These are phyloP conservation scores for Tubosaeta sp. DNA, from an alignment of 768 basidiomycete genomes.

Conservation along the genomic window DNA sequence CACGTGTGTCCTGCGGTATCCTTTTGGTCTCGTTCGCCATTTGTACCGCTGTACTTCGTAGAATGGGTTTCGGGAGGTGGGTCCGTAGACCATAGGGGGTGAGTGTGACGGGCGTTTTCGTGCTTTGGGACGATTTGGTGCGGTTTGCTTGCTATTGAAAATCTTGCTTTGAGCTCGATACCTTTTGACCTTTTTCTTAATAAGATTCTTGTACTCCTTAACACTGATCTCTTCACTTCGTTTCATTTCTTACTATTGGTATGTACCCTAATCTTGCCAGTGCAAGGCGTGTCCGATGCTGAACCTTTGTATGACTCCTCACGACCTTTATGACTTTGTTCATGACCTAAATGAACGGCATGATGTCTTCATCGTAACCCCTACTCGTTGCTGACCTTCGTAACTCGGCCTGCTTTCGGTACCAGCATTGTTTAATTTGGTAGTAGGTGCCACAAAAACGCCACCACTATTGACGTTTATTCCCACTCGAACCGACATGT, in stretches of 20 bases:
- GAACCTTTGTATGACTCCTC: background rate
- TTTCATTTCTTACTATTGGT: background rate
- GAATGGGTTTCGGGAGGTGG: slow-evolving; percentile 23
- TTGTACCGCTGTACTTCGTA: slow-evolving; percentile 25
- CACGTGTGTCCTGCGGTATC: slow-evolving; percentile 20
- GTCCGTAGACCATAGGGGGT: slow-evolving; percentile 17
- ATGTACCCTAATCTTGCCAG: background rate
- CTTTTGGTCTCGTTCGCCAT: slow-evolving; percentile 26
- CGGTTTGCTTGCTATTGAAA: background rate
- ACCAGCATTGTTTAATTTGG: background rate
- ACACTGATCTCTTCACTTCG: background rate
- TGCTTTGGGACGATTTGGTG: background rate
- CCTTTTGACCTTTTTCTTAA: background rate
- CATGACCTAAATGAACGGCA: background rate
- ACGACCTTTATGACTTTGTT: slow-evolving; percentile 4
- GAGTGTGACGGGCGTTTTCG: background rate
- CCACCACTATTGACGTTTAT: too few species aligned
- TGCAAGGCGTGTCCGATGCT: background rate
- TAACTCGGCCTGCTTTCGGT: too few species aligned
- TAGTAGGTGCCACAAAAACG: too few species aligned
- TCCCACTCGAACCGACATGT: too few species aligned
- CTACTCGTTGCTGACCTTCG: background rate
- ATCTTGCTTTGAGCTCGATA: slow-evolving; percentile 1
- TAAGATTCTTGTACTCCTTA: background rate
- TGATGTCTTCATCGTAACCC: background rate